Percentiles rank a stretch among this genome's conserved stretches.
These are phyloP conservation scores for Tilletia caries DNA, from an alignment of 1,284 basidiomycete species.

Conservation along the genomic window DNA sequence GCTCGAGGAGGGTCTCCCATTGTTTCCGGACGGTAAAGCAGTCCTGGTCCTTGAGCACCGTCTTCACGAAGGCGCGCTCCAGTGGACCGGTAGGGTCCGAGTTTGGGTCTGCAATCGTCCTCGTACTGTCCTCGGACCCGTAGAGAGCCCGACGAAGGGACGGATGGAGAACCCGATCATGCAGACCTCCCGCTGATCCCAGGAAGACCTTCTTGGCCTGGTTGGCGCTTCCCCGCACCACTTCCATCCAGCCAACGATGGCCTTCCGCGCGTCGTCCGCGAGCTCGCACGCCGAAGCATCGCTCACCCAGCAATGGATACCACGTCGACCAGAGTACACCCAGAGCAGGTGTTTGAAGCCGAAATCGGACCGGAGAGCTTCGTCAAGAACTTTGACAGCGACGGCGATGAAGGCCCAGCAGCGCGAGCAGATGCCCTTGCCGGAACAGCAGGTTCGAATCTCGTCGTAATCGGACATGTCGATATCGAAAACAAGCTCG, in stretches of 20 bases:
- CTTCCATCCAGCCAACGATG: conserved; percentile 80
- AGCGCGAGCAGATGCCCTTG: conserved; percentile 84
- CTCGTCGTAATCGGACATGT: conserved; percentile 98
- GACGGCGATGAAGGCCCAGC: conserved; percentile 91
- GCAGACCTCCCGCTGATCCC: conserved; percentile 61
- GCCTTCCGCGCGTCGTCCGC: conserved; percentile 87
- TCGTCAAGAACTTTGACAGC: conserved; percentile 85
- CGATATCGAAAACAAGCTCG: conserved; percentile 98
- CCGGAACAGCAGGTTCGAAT: conserved; percentile 91
- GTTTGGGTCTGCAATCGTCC: conserved; percentile 15
- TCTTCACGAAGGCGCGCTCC: conserved; percentile 63
- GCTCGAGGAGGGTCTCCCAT: conserved; percentile 70
- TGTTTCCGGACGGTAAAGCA: conserved; percentile 72
- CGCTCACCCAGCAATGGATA: conserved; percentile 97
- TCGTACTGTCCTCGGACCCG: conserved; percentile 47
- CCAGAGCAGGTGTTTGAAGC: conserved; percentile 77
- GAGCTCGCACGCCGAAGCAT: conserved; percentile 77
- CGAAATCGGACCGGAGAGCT: conserved; percentile 76
- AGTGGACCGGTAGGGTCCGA: conserved; percentile 56
- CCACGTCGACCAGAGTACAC: conserved; percentile 97
- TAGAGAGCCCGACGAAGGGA: conserved; percentile 47
- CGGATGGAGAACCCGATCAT: conserved; percentile 59
- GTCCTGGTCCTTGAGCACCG: conserved; percentile 82
- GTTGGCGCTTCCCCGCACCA: conserved; percentile 74
- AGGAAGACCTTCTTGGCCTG: conserved; percentile 77